Evolutionary conservation across 305 asterid genomes (phyloP), one percentile per base, ranked within the genome.

Genomic region (Lippia alba): DNA sequence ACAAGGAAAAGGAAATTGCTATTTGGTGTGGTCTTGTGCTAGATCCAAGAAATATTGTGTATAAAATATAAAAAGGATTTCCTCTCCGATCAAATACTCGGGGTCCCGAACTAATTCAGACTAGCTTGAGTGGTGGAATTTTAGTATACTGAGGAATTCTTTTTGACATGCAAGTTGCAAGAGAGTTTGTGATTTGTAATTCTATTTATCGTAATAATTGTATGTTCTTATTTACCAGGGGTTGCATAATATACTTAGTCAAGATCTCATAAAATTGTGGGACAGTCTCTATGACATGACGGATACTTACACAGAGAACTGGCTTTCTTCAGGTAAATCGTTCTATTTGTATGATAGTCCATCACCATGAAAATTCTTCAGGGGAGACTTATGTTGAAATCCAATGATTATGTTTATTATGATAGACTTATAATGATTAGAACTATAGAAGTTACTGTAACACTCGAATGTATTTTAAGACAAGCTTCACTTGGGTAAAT

Each of bases 301-400:
- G 19, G 97, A 94, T 73, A 85, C 81, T 56, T 91, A 86, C 73
- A 91, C 96, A 17, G 99, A 94, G 54, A 77, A 76, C 74, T 94
- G 99, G 99, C 85, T 89, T 68, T 91, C 99, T 59, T 84, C 99
- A 74, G 98, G 98, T 93, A 77, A 54, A 24, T 65, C 56, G 59
- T 70, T 56, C 67, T 50, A 49, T 58, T 53, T 8, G 24, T 51
- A 7, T 50, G 56, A 64, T 46, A 57, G 45, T 64, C 48, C 73
- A 56, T 59, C 65, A 10, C 51, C 48, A 36, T 53, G 20, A 39
- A 56, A 30, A 59, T 70, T 69, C 67, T 64, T 15, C 33, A 53
- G 24, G 46, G n/a, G 49, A 66, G 51, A 15, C 58, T 24, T 1
- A 18, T 50, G 41, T 10, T 17, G 51, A 16, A 55, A 40, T 34